Base-by-base conservation (phyloP, 2,329 filamentous ascomycete species). In the Aspergillus terreus region DNA sequence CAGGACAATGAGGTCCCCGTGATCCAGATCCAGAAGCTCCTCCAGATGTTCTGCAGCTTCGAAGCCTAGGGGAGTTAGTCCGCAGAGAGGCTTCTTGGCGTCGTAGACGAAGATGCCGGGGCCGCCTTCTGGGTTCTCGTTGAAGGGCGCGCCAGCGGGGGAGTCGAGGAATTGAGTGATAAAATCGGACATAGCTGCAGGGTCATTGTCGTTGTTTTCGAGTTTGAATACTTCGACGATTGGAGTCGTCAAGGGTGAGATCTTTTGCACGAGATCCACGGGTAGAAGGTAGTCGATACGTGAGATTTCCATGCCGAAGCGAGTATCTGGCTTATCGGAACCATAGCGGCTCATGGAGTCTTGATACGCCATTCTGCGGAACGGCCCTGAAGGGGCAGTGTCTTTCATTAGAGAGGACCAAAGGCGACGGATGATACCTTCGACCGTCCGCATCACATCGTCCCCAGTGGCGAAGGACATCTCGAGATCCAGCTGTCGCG, bases 311-410 rank as follows among this genome's bases (percentile, higher is more conserved):
- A 65, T 85, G 1, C 82, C 81, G 35, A 92, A 86, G 15, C 94
- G 83, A 9, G 92, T 74, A 65, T 99, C 94, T 4, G 94, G 94
- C 70, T 99, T 99, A 71, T 99, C 94, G 4, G 84, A 88, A 10
- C 94, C 94, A 63, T 92, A 95, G 2, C 73, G 76, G 1, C 80
- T 74, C 85, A 99, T 97, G 15, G 87, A 87, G 36, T 88, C 77
- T 30, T 87, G 70, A 64, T 97, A 99, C 1, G 82, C 80, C 61
- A 90, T 78, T 19, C 79, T 76, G 6, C 69, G 75, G 57, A 90
- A 88, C 0, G 74, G 68, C 2, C 64, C 63, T 0, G 72, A 62
- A 3, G 76, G 68, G 21, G 73, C 68, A 36, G 75, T 69, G 3
- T 76, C 65, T 7, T 70, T 61, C 43, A 81, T 71, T 19, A 84